Conservation (phyloP, 192 early-diverging fungal genomes). For the Mortierella hygrophila region DNA sequence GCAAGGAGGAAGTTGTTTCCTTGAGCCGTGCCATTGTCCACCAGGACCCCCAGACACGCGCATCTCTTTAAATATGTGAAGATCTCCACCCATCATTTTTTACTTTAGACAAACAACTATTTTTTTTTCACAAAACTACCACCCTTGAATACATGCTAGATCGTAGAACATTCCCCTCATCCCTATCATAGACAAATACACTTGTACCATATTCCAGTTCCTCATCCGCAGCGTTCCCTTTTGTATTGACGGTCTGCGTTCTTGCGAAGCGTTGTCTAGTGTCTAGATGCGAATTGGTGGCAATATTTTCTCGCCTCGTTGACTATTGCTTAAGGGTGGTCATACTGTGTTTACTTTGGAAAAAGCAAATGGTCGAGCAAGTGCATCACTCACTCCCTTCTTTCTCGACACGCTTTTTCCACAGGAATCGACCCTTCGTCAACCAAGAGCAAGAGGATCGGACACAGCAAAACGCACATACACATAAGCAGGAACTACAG, state of each 20-base stretch:
- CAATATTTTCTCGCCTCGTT: not conserved
- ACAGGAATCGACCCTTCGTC: not conserved
- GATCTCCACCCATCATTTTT: not conserved
- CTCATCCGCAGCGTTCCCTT: not conserved
- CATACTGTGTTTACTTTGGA: not conserved
- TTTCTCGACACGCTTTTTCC: not conserved
- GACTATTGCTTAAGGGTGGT: not conserved
- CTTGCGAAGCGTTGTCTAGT: not conserved
- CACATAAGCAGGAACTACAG: not conserved
- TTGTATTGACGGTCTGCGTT: not conserved
- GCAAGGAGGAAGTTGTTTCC: conserved; percentile 40
- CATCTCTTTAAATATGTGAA: conserved; percentile 12
- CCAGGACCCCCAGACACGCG: conserved; percentile 15
- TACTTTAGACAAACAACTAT: not conserved
- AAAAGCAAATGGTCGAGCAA: not conserved
- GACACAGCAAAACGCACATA: not conserved
- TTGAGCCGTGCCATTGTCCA: conserved; percentile 32
- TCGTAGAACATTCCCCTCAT: not conserved
- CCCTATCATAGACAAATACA: not conserved
- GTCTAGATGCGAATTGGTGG: not conserved
- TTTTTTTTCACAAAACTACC: not conserved
- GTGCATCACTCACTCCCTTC: not conserved
- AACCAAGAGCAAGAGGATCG: not conserved
- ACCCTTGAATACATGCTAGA: not conserved
- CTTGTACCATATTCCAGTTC: not conserved